These are phyloP conservation scores for Microbotryum intermedium DNA, from an alignment of 1,284 basidiomycete genomes.

Conservation along the genomic window DNA sequence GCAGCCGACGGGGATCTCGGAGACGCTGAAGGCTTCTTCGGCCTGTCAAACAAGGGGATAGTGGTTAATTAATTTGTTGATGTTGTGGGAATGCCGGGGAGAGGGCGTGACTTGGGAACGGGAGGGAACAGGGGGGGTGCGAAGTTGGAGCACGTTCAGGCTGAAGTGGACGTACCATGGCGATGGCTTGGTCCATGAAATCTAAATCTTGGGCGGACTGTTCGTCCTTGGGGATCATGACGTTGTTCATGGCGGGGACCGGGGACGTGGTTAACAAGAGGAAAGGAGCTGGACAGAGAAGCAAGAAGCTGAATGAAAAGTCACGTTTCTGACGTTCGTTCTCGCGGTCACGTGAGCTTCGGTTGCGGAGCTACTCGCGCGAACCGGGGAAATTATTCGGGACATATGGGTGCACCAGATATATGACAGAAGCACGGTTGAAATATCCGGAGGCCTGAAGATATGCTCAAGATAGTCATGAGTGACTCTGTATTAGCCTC, in stretches of 20 bases:
- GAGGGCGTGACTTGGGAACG: not conserved
- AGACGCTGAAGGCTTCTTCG: slow-evolving; percentile 67
- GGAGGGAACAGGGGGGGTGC: not conserved
- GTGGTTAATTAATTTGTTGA: not conserved
- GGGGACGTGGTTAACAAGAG: not conserved
- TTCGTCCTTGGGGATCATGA: slow-evolving; percentile 29
- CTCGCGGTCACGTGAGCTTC: too few species aligned
- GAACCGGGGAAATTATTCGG: too few species aligned
- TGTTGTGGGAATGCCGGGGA: not conserved
- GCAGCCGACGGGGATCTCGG: slow-evolving; percentile 94
- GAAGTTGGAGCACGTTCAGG: not conserved
- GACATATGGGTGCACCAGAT: too few species aligned
- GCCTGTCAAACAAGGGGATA: slow-evolving; percentile 35
- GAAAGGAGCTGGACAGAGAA: not conserved
- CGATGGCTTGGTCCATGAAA: slow-evolving; percentile 35
- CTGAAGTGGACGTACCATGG: slow-evolving; percentile 28
- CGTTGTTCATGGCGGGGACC: slow-evolving; percentile 26
- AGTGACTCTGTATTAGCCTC: too few species aligned
- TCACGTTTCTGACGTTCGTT: too few species aligned
- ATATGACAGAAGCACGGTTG: too few species aligned
- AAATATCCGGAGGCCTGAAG: too few species aligned
- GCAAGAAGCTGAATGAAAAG: not conserved
- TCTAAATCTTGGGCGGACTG: slow-evolving; percentile 30
- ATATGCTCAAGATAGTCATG: too few species aligned
- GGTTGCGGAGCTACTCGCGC: too few species aligned